These are phyloP conservation scores for Sungouiella thailandica DNA, from an alignment of 805 yeast species.

Conservation along the genomic window DNA sequence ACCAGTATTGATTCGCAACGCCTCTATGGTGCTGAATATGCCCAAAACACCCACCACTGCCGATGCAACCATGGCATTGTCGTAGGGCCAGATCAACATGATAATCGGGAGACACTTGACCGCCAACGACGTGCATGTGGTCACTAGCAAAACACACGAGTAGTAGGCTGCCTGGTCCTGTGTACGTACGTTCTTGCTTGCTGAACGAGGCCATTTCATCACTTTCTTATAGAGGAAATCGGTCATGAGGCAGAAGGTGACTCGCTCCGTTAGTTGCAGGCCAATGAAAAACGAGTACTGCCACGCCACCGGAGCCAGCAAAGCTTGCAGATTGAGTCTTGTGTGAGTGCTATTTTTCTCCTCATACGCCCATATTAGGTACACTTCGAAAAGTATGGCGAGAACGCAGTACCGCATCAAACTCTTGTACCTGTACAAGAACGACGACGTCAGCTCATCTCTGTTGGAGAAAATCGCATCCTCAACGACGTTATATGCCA, in stretches of 20 bases:
- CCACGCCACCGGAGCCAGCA: slow-evolving; percentile 30
- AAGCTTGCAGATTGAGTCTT: slow-evolving; percentile 17
- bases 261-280: slow-evolving; percentile 46
- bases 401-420: slow-evolving; percentile 49
- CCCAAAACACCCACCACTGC: slow-evolving; percentile 57
- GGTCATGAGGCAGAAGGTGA: slow-evolving; percentile 34
- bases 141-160: slow-evolving; percentile 52
- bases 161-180: slow-evolving; percentile 29
- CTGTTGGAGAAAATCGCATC: slow-evolving; percentile 11
- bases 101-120: slow-evolving; percentile 84
- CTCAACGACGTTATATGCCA: slow-evolving; percentile 67
- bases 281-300: slow-evolving; percentile 57
- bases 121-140: slow-evolving; percentile 70
- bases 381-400: slow-evolving; percentile 77
- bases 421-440: slow-evolving; percentile 17
- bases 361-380: slow-evolving; percentile 86
- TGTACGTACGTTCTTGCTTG: slow-evolving; percentile 14
- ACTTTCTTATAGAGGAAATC: slow-evolving; percentile 18
- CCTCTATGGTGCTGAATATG: slow-evolving; percentile 60
- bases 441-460: slow-evolving; percentile 3
- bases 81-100: slow-evolving; percentile 97
- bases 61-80: slow-evolving; percentile 58
- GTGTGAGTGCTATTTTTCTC: slow-evolving; percentile 50
- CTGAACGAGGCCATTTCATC: slow-evolving; percentile 18
- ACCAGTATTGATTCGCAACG: slow-evolving; percentile 21